Base-by-base conservation (phyloP, 345 rosid genomes). In the Litchi chinensis region DNA sequence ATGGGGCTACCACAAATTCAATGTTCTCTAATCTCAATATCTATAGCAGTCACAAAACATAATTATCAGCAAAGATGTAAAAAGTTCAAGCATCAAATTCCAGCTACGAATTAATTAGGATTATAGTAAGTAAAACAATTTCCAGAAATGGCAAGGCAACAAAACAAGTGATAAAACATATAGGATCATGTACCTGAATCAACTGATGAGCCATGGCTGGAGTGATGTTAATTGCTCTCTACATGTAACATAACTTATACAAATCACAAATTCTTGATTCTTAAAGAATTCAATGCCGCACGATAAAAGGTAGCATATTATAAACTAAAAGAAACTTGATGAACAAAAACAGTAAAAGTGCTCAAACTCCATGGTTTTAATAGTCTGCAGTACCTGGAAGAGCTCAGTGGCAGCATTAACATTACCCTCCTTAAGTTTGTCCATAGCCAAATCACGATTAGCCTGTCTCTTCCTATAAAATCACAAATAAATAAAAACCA, bases 1-100 rank as follows among this genome's bases (percentile, higher is more conserved):
- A 93, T 4, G 98, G 98, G 75, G 97, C 98, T 82, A 93, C 98
- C 79, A 95, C 87, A 82, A 87, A 95, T 84, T 95, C 95, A 62
- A 95, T 78, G 52, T 92, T 89, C 84, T 92, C 94, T 52, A 86
- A 87, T 82, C 84, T 93, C 83, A 95, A 82, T 57, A 84, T 87
- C 98, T 95, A 85, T 79, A 71, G 52, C 63, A 54, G 82, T 79
- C 82, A 81, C 66, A 72, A 64, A 16, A 81, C 21, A 83, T 52
- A 65, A 12, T 78, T 18, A 57, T 19, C 22, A 15, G 41, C 28
- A 26, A 62, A 59, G 56, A 15, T 54, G 41, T 46, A 39, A 43
- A 39, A 43, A 46, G 37, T 13, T 66, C 68, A 39, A 75, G 11
- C 21, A 15, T 18, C 57, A 71, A 50, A 1, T 44, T 60, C 10